These are phyloP conservation scores for Ogataea parapolymorpha DNA, from an alignment of 805 yeast species.

Conservation along the genomic window DNA sequence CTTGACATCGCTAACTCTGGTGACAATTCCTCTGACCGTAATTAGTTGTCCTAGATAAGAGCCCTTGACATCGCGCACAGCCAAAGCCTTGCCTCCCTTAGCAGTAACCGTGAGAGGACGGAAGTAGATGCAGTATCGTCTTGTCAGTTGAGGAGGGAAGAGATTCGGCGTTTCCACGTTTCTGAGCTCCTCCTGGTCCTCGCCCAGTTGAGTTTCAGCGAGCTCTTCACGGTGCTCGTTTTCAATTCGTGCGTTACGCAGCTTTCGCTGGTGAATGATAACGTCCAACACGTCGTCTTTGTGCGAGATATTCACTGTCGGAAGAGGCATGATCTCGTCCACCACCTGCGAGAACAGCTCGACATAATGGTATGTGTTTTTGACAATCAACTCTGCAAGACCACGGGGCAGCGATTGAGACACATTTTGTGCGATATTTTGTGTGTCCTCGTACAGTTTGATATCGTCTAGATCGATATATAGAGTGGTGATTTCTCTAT, in stretches of 20 bases:
- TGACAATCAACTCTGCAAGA: conserved; percentile 57
- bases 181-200: conserved; percentile 16
- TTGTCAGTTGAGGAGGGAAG: conserved; percentile 82
- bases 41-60: conserved; percentile 78
- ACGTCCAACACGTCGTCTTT: conserved; percentile 92
- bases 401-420: conserved; percentile 18
- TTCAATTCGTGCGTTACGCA: conserved; percentile 71
- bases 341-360: conserved; percentile 73
- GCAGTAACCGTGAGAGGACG: conserved; percentile 59
- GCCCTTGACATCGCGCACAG: conserved; percentile 90
- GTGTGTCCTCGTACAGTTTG: conserved; percentile 58
- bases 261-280: conserved; percentile 82
- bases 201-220: conserved; percentile 39
- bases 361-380: conserved; percentile 73
- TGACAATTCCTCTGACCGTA: conserved; percentile 90
- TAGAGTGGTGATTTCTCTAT: conserved; percentile 70
- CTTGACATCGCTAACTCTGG: conserved; percentile 93
- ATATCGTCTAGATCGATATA: conserved; percentile 83
- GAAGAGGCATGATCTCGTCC: conserved; percentile 81
- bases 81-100: conserved; percentile 53
- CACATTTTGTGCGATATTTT: conserved; percentile 15
- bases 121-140: conserved; percentile 85
- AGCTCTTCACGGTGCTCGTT: conserved; percentile 66
- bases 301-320: conserved; percentile 75
- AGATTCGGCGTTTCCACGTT: conserved; percentile 39